Percentiles rank a stretch among this genome's conserved stretches.
Conservation (phyloP, 148 eudicot species). For the Rhododendron henanense region DNA sequence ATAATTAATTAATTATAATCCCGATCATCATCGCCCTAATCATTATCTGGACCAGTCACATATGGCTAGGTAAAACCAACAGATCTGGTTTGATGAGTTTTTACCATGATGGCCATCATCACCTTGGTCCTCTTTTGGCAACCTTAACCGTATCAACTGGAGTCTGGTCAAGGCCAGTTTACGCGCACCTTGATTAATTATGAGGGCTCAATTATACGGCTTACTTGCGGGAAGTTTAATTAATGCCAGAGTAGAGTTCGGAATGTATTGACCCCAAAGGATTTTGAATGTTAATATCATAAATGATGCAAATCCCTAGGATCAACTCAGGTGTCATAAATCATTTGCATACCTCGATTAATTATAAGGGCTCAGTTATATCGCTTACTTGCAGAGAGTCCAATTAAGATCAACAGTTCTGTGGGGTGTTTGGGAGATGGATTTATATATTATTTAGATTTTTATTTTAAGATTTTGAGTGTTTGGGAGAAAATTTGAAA, state of each 20-base stretch:
- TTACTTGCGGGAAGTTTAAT: too few species aligned
- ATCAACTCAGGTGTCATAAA: too few species aligned
- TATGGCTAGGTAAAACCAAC: neutral
- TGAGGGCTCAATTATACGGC: too few species aligned
- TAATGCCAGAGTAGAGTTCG: too few species aligned
- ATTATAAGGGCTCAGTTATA: too few species aligned
- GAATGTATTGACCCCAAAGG: too few species aligned
- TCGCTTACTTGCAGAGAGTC: too few species aligned
- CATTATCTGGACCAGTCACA: neutral
- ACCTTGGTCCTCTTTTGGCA: neutral
- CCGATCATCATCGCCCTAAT: neutral
- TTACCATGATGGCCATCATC: neutral
- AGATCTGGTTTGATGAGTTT: neutral
- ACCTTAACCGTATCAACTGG: neutral
- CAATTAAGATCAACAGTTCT: neutral
- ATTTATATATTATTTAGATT: too few species aligned
- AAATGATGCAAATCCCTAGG: neutral
- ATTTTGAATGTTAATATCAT: neutral
- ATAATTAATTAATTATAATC: neutral
- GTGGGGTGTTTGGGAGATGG: neutral
- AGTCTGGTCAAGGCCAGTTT: too few species aligned
- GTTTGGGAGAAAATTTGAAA: neutral
- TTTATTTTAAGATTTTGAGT: neutral
- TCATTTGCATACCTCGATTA: too few species aligned
- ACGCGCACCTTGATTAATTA: too few species aligned